A percentile compares a stretch with the other conserved stretches of the same genome.
phyloP scores from a whole-genome alignment of 1,284 basidiomycete genomes.

The Rhodotorula sp. region DNA sequence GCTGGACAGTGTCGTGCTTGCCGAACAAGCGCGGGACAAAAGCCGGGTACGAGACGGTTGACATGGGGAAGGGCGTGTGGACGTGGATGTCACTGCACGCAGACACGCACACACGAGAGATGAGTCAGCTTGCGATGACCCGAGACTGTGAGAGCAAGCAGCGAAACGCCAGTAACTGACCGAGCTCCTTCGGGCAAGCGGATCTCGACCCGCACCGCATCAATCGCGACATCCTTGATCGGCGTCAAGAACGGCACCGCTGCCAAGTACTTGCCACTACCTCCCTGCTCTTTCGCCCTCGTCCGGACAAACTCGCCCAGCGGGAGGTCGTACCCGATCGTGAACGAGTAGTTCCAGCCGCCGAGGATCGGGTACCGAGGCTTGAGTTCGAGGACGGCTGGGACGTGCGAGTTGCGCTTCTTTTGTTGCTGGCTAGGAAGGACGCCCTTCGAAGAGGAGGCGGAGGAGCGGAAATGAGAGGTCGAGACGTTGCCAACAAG shows the following conservation, averaged over 20 bases:
- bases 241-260: constrained; percentile 83
- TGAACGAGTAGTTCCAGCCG: constrained; percentile 97
- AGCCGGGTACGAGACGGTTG: constrained; percentile 59
- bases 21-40: constrained; percentile 49
- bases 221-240: constrained; percentile 73
- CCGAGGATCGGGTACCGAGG: constrained; percentile 93
- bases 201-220: constrained; percentile 74
- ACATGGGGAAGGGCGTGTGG: constrained; percentile 71
- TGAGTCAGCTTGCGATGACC: neutral
- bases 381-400: constrained; percentile 69
- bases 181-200: constrained; percentile 90
- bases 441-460: neutral
- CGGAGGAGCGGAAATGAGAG: constrained; percentile 64
- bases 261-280: constrained; percentile 58
- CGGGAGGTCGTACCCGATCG: constrained; percentile 85
- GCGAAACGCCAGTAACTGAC: constrained; percentile 63
- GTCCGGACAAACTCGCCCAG: constrained; percentile 60
- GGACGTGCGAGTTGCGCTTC: constrained; percentile 54
- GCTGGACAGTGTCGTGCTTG: neutral
- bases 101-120: too few species aligned
- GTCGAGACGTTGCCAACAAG: constrained; percentile 95
- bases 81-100: constrained; percentile 68
- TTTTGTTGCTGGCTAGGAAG: constrained; percentile 27
- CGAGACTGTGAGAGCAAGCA: neutral
- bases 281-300: constrained; percentile 61